Evolutionary conservation across 2,329 filamentous ascomycete species (phyloP).

Genomic region (Tolypocladium nubicola): DNA sequence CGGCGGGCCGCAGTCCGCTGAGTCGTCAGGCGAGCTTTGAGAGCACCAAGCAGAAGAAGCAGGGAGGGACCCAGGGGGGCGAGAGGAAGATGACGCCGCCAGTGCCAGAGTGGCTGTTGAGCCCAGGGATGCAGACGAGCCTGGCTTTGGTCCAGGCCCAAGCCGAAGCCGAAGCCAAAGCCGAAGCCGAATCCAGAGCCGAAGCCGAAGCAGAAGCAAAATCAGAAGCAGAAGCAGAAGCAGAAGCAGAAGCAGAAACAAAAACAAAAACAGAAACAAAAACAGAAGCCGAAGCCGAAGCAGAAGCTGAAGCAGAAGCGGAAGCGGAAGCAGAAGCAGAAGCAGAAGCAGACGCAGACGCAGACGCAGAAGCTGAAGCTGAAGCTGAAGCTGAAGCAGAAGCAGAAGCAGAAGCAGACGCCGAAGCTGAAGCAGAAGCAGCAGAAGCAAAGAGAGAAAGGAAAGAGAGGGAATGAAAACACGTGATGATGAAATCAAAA

Average conservation of each 20-base stretch:
- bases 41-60: neutral
- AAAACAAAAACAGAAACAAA: neutral
- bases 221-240: neutral
- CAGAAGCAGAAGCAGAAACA: neutral
- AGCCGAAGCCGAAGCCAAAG: neutral
- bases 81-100: slow-evolving; percentile 46
- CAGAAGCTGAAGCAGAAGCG: neutral
- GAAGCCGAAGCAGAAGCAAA: neutral
- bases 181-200: neutral
- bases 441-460: neutral
- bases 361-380: neutral
- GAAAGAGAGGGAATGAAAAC: neutral
- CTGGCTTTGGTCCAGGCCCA: slow-evolving; percentile 3
- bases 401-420: neutral
- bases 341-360: neutral
- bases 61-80: neutral
- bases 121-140: slow-evolving; percentile 39
- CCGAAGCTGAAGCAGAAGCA: neutral
- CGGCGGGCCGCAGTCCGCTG: slow-evolving; percentile 34
- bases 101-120: slow-evolving; percentile 51
- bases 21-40: slow-evolving; percentile 40
- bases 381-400: neutral
- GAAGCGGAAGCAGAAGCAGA: neutral
- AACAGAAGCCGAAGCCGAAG: neutral
- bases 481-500: neutral